These are phyloP conservation scores for Ensete ventricosum DNA, from an alignment of 176 grass and related monocot genomes.

Conservation along the genomic window DNA sequence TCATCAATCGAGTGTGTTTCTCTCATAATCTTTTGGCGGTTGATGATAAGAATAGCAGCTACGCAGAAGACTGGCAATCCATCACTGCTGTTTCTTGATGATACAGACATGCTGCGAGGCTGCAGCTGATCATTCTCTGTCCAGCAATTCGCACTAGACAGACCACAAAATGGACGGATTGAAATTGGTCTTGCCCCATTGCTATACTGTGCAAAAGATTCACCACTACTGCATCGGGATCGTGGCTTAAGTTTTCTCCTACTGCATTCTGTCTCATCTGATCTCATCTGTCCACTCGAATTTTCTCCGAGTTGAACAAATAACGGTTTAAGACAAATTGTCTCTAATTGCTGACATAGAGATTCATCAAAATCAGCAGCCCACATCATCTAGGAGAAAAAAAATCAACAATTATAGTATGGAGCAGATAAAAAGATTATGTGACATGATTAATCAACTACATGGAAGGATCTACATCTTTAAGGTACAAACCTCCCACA, in stretches of 20 bases:
- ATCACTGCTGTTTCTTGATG: slow-evolving; percentile 40
- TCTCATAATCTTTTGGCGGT: slow-evolving; percentile 14
- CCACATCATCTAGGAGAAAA: slow-evolving; percentile 87
- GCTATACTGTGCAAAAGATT: slow-evolving; percentile 32
- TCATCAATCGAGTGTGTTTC: slow-evolving; percentile 9
- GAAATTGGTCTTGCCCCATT: slow-evolving; percentile 42
- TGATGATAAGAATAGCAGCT: slow-evolving; percentile 56
- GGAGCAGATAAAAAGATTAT: slow-evolving; percentile 1
- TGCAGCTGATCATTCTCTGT: slow-evolving; percentile 43
- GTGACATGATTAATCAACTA: neutral
- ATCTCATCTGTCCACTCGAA: slow-evolving; percentile 39
- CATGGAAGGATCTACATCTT: slow-evolving; percentile 13
- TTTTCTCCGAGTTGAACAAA: slow-evolving; percentile 36
- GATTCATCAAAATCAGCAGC: slow-evolving; percentile 99
- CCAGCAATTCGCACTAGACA: slow-evolving; percentile 82
- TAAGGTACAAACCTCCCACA: slow-evolving; percentile 85
- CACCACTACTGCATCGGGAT: slow-evolving; percentile 38
- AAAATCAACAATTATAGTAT: slow-evolving; percentile 9
- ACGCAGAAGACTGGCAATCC: slow-evolving; percentile 85
- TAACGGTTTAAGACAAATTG: slow-evolving; percentile 67
- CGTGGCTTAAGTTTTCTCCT: slow-evolving; percentile 52
- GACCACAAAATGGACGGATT: slow-evolving; percentile 61
- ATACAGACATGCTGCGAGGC: slow-evolving; percentile 24
- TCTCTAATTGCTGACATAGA: slow-evolving; percentile 45
- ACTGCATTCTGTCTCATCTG: slow-evolving; percentile 27